Conservation (phyloP, 208 protist species). For the Trypanosoma theileri region DNA sequence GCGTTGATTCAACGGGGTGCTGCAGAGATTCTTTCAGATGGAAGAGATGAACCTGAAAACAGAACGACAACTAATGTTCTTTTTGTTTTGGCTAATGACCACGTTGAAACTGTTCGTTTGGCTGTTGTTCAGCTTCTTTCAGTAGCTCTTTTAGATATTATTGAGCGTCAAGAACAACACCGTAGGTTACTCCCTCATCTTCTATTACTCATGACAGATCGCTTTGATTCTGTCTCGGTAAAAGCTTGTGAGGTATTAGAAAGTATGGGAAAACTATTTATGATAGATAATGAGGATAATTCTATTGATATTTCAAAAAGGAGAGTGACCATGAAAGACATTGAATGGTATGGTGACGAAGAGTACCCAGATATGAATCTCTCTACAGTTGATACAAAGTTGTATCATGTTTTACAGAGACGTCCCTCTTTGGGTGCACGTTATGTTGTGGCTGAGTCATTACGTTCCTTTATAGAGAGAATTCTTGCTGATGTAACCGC, state of each 20-base stretch:
- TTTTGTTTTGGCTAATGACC: conserved; percentile 83
- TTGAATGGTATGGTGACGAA: conserved; percentile 92
- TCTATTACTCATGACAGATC: conserved; percentile 73
- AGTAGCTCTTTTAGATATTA: conserved; percentile 69
- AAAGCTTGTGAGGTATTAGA: conserved; percentile 52
- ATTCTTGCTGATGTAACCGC: conserved; percentile 72
- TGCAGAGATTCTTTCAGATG: conserved; percentile 58
- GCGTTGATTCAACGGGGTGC: conserved; percentile 73
- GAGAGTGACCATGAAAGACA: conserved; percentile 88
- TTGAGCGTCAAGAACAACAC: conserved; percentile 82
- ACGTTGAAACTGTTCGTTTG: conserved; percentile 69
- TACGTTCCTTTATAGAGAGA: conserved; percentile 58
- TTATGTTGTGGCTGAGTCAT: conserved; percentile 76
- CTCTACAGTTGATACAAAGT: conserved; percentile 21
- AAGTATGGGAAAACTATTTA: conserved; percentile 69
- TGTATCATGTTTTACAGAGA: conserved; percentile 43
- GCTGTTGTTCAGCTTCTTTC: conserved; percentile 60
- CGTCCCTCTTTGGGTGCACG: conserved; percentile 75
- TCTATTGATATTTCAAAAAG: conserved; percentile 76
- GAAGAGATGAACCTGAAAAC: conserved; percentile 65
- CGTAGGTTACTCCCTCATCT: conserved; percentile 76
- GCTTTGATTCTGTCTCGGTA: conserved; percentile 51
- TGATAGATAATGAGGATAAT: conserved; percentile 91
- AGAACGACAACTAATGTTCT: conserved; percentile 54
- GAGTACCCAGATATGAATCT: conserved; percentile 79